phyloP scores from a whole-genome alignment of 23 red algal genomes.

The Gracilaria domingensis region DNA sequence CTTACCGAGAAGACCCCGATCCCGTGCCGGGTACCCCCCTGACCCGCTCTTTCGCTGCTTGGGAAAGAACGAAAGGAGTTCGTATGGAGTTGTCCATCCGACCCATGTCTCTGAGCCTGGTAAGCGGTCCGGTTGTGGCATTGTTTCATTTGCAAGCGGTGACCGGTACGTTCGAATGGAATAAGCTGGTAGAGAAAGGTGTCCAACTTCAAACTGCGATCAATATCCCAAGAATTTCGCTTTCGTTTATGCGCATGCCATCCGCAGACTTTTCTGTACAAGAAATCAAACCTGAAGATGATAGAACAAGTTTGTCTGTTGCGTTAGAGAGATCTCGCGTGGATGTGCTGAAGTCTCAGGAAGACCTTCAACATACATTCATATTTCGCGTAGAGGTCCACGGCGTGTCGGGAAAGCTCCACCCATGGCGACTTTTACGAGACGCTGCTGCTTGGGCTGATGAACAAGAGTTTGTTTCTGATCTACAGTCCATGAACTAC shows the following conservation, averaged over 20 bases:
- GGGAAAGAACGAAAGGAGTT: slow-evolving; percentile 74
- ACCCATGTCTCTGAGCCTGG: slow-evolving; percentile 64
- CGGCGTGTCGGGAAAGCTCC: slow-evolving; percentile 51
- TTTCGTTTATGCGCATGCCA: slow-evolving; percentile 72
- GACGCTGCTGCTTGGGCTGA: slow-evolving; percentile 70
- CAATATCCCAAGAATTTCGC: slow-evolving; percentile 52
- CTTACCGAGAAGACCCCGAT: not conserved
- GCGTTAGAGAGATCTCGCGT: slow-evolving; percentile 57
- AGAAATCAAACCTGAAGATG: slow-evolving; percentile 55
- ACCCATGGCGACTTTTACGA: slow-evolving; percentile 49
- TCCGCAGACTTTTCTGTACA: slow-evolving; percentile 44
- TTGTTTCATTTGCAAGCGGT: slow-evolving; percentile 65
- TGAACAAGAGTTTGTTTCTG: slow-evolving; percentile 69
- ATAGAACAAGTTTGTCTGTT: slow-evolving; percentile 58
- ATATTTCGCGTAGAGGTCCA: slow-evolving; percentile 60
- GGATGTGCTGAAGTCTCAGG: slow-evolving; percentile 64
- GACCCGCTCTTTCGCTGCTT: slow-evolving; percentile 62
- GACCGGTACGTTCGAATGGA: slow-evolving; percentile 68
- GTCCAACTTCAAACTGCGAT: slow-evolving; percentile 56
- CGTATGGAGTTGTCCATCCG: slow-evolving; percentile 69
- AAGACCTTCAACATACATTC: slow-evolving; percentile 63
- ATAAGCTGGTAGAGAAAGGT: slow-evolving; percentile 61
- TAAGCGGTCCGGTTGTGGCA: slow-evolving; percentile 59
- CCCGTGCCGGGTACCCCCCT: slow-evolving; percentile 41
- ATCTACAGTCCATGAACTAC: slow-evolving; percentile 63